These are phyloP conservation scores for Begonia peltatifolia DNA, from an alignment of 306 rosid species.

Conservation along the genomic window DNA sequence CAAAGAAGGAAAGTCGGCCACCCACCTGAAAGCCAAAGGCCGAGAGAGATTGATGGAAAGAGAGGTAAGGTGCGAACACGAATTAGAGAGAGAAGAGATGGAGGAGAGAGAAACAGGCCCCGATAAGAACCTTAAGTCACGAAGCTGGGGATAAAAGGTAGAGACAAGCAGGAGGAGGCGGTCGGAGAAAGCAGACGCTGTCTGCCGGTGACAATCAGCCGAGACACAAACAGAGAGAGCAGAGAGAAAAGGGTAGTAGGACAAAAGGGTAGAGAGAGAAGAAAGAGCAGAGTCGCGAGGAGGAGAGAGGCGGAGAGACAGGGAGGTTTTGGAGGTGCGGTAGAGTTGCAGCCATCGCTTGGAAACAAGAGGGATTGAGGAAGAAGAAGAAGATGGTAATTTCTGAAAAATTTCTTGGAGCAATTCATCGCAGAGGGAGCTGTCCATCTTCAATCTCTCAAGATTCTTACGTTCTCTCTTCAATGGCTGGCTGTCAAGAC, in stretches of 20 bases:
- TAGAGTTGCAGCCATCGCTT: constrained; percentile 77
- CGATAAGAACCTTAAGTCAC: constrained; percentile 27
- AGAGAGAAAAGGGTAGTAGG: constrained; percentile 45
- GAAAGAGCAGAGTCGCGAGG: constrained; percentile 16
- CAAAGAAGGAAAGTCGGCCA: constrained; percentile 30
- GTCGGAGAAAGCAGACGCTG: constrained; percentile 10
- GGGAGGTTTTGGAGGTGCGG: constrained; percentile 51
- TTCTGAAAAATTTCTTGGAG: constrained; percentile 57
- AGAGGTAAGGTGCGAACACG: constrained; percentile 35
- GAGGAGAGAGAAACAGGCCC: constrained; percentile 48
- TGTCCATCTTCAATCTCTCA: constrained; percentile 25
- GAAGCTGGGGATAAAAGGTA: constrained; percentile 28
- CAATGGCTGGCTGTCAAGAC: neutral
- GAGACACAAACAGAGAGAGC: constrained; percentile 39
- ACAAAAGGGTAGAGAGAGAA: constrained; percentile 36
- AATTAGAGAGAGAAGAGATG: constrained; percentile 43
- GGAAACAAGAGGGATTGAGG: constrained; percentile 47
- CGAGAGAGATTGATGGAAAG: constrained; percentile 43
- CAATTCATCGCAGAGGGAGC: constrained; percentile 54
- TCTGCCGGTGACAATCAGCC: constrained; percentile 11
- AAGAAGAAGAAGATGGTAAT: constrained; percentile 39
- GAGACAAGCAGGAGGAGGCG: constrained; percentile 26
- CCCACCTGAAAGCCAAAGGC: constrained; percentile 51
- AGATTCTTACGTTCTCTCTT: neutral
- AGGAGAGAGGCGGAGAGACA: constrained; percentile 40